Evolutionary conservation across 164 flowering plant species (phyloP).

Genomic region (Liquidambar formosana): DNA sequence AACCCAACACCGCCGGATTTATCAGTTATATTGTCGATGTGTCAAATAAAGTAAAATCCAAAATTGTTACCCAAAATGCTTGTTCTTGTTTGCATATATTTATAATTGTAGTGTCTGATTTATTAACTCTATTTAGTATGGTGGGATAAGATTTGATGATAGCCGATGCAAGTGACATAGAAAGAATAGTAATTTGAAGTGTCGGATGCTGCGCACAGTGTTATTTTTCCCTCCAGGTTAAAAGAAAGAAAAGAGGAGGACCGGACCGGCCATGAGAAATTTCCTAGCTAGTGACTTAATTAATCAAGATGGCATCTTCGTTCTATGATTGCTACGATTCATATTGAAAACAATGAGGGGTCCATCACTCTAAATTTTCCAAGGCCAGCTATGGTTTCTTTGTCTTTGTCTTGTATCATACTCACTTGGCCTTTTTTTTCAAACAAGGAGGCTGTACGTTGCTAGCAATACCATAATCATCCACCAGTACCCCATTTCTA

Average conservation of each 20-base stretch:
- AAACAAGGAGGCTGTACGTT: too few relatives aligned
- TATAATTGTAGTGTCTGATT: too few relatives aligned
- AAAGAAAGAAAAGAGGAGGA: background rate
- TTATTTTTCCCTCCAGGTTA: too few relatives aligned
- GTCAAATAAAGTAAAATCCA: too few relatives aligned
- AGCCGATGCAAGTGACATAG: background rate
- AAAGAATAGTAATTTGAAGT: background rate
- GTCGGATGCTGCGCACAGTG: too few relatives aligned
- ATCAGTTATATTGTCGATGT: too few relatives aligned
- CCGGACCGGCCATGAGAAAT: constrained; percentile 16
- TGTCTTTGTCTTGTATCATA: constrained; percentile 7
- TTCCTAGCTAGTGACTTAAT: background rate
- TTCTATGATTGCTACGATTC: constrained; percentile 21
- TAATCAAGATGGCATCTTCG: constrained; percentile 13
- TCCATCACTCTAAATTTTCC: constrained; percentile 2
- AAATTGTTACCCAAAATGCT: too few relatives aligned
- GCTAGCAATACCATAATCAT: background rate
- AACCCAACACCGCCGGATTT: too few relatives aligned
- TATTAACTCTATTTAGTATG: too few relatives aligned
- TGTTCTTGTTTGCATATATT: too few relatives aligned
- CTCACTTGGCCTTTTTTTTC: background rate
- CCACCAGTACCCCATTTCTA: background rate
- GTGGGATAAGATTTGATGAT: too few relatives aligned
- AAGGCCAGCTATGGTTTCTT: constrained; percentile 18
- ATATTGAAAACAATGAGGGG: constrained; percentile 8